Percentiles rank a stretch among this genome's conserved stretches.
Evolutionary conservation across 2,329 filamentous ascomycete species (phyloP).

Genomic region (Trichophyton schoenleinii): DNA sequence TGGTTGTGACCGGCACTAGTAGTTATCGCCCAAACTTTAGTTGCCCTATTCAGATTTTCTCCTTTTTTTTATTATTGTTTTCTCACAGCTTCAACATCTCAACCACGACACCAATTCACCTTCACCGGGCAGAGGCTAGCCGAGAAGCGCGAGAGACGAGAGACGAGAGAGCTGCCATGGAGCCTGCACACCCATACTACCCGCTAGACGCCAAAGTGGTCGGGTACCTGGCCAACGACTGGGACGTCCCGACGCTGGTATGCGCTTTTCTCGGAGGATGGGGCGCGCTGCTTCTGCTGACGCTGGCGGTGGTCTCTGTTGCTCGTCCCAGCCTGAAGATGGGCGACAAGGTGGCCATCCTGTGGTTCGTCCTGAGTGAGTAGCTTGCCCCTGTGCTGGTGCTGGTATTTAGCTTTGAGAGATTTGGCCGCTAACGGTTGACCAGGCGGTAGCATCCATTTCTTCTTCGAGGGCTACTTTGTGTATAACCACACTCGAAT

Average conservation of each 20-base stretch:
- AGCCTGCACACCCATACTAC: slow-evolving; percentile 54
- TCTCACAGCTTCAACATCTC: background rate
- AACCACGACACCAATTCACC: background rate
- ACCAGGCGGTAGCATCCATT: slow-evolving; percentile 47
- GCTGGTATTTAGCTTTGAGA: background rate
- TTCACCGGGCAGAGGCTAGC: background rate
- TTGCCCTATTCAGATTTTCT: background rate
- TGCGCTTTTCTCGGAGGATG: slow-evolving; percentile 47
- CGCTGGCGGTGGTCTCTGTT: slow-evolving; percentile 42
- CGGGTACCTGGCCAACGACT: slow-evolving; percentile 55
- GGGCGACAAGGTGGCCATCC: slow-evolving; percentile 46
- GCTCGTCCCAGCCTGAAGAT: slow-evolving; percentile 41
- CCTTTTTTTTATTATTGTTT: background rate
- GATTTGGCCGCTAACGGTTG: background rate
- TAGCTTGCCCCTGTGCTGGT: slow-evolving; percentile 14
- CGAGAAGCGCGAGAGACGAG: background rate
- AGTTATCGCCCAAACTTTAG: no score
- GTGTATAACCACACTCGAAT: slow-evolving; percentile 55
- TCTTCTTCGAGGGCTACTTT: slow-evolving; percentile 80
- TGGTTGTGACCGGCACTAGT: no score
- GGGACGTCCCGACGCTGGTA: slow-evolving; percentile 47
- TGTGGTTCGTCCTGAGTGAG: slow-evolving; percentile 67
- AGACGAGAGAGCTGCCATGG: background rate
- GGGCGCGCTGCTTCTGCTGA: slow-evolving; percentile 44
- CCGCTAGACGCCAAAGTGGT: slow-evolving; percentile 51